Base-by-base conservation (phyloP, 129 eudicot species). In the Helichrysum umbraculigerum region DNA sequence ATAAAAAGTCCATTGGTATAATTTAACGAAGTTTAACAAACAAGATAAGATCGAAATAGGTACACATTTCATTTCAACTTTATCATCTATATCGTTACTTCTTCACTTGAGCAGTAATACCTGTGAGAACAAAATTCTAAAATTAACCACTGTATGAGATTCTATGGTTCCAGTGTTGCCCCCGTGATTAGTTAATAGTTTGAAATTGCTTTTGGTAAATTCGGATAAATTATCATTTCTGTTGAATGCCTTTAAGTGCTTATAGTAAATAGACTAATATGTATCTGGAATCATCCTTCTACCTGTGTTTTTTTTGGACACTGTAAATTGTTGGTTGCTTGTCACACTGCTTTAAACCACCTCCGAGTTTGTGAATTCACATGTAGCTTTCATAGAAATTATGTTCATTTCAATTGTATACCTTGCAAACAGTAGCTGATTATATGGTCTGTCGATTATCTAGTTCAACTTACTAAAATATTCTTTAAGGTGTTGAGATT, bases 281-380 rank as follows among this genome's bases (percentile, higher is more conserved):
- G 22, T 25, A 75, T 30, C 44, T 6, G 15, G 19, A 76, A 76
- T 76, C 56, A 76, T 66, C 25, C 25, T 56, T 56, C 21, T n/a
- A 54, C 0, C 21, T 54, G 61, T 47, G 17, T 51, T 11, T 51
- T 4, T 51, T 19, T 56, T 56, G 25, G 28, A 56, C 25, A 10
- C 61, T 52, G 20, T 44, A 20, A 22, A 58, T 54, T 56, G 35
- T 58, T 68, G 69, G 32, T 37, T 77, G 50, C 14, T 34, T 72
- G 19, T 54, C 71, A 62, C 21, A 14, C 30, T 77, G 42, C 75
- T 56, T 54, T 51, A 6, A 14, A 69, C 2, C n/a, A 19, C 66
- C 54, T 51, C 78, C 57, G 25, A 44, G 15, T 66, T 67, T 29
- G 30, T 64, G n/a, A 60, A 29, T 74, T 83, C 50, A 70, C 29